Evolutionary conservation across 2,329 filamentous ascomycete species (phyloP).

Genomic region (Kalaharituber pfeilii): DNA sequence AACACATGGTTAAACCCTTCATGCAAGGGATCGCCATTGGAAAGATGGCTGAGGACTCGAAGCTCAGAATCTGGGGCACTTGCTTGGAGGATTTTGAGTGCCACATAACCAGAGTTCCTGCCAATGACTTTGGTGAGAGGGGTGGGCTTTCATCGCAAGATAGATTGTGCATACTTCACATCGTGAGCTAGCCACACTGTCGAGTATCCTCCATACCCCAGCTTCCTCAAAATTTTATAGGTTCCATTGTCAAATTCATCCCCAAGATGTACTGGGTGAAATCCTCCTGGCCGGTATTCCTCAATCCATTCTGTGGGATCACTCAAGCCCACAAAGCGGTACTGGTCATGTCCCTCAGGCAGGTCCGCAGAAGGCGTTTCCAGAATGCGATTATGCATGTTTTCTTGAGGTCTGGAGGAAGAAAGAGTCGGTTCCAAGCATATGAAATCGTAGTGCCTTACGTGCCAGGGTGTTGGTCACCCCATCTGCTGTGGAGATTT

Average conservation of each 20-base stretch:
- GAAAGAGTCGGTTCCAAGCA: no score
- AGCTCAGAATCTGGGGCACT: neutral
- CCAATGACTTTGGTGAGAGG: constrained; percentile 18
- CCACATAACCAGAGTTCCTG: constrained; percentile 2
- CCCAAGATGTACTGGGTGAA: constrained; percentile 30
- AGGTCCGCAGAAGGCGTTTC: neutral
- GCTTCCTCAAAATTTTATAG: constrained; percentile 32
- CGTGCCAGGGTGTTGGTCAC: no score
- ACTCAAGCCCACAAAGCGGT: neutral
- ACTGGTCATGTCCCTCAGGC: neutral
- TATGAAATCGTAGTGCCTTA: no score
- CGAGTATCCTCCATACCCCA: constrained; percentile 31
- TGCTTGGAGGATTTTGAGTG: constrained; percentile 5
- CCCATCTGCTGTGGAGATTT: no score
- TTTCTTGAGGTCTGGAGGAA: no score
- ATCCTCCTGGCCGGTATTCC: constrained; percentile 29
- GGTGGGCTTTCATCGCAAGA: constrained; percentile 26
- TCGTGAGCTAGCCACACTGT: constrained; percentile 33
- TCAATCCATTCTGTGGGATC: constrained; percentile 14
- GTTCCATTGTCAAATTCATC: constrained; percentile 29
- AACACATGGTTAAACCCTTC: neutral
- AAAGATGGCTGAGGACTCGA: neutral
- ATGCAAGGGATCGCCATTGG: neutral
- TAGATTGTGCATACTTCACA: constrained; percentile 20
- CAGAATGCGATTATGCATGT: no score